These are phyloP conservation scores for Globisporangium uncinulatum DNA, from an alignment of 352 stramenopile genomes.

Conservation along the genomic window DNA sequence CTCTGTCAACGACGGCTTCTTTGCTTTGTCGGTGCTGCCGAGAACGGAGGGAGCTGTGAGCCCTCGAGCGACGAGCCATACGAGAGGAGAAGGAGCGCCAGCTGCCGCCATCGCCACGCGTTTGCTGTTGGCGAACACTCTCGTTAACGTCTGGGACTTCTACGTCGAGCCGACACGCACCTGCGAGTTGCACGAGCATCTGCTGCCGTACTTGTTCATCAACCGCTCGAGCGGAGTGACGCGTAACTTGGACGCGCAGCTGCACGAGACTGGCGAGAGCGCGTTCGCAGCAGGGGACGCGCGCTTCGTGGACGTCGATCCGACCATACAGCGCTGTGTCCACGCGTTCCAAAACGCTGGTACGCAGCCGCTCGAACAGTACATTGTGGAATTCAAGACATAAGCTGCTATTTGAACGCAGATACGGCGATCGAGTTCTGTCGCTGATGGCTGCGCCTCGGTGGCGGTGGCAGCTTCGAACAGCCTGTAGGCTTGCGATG, in stretches of 20 bases:
- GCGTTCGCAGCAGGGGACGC: slow-evolving; percentile 23
- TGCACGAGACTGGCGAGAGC: slow-evolving; percentile 21
- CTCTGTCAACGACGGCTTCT: background rate
- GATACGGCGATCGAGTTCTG: background rate
- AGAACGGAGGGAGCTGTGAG: background rate
- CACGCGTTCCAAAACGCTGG: slow-evolving; percentile 34
- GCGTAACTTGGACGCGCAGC: slow-evolving; percentile 19
- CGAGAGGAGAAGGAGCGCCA: background rate
- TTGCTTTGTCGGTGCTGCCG: slow-evolving; percentile 12
- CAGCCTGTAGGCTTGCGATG: background rate
- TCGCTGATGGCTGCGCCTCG: background rate
- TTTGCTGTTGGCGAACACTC: slow-evolving; percentile 26
- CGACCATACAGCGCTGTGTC: slow-evolving; percentile 11
- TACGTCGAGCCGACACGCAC: slow-evolving; percentile 16
- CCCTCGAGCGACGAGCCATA: background rate
- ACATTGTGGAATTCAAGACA: slow-evolving; percentile 32
- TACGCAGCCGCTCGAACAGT: slow-evolving; percentile 19
- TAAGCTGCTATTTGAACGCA: background rate
- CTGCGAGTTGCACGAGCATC: slow-evolving; percentile 32
- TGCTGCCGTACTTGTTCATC: slow-evolving; percentile 36
- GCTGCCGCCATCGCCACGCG: slow-evolving; percentile 20
- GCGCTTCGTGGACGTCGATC: slow-evolving; percentile 27
- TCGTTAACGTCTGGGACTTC: slow-evolving; percentile 40
- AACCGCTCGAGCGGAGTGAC: slow-evolving; percentile 29
- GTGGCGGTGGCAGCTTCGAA: background rate